phyloP scores from a whole-genome alignment of 331 rosid species.

The Spiraea crenata region DNA sequence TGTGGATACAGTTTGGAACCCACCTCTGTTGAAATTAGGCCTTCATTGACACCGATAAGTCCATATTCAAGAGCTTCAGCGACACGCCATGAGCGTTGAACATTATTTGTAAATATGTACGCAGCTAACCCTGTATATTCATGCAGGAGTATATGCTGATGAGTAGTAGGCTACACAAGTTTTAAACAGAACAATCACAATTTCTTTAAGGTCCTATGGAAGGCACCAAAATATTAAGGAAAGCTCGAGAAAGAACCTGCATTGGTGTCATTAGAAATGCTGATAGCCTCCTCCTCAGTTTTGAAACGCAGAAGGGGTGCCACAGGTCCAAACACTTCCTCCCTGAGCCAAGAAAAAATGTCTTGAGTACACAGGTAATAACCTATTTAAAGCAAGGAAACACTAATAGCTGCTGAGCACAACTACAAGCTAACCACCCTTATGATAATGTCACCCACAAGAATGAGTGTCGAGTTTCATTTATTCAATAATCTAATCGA shows the following conservation, averaged over 20 bases:
- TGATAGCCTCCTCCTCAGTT: conserved; percentile 90
- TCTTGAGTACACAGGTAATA: background rate
- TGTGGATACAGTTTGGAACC: conserved; percentile 25
- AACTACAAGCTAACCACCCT: background rate
- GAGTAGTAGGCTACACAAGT: conserved; percentile 2
- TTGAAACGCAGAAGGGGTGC: conserved; percentile 80
- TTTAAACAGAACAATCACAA: conserved; percentile 1
- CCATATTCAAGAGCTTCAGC: conserved; percentile 98
- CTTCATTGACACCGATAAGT: conserved; percentile 89
- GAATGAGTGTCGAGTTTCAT: conserved; percentile 1
- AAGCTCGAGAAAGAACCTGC: conserved; percentile 57
- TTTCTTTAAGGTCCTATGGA: background rate
- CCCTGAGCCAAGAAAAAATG: conserved; percentile 48
- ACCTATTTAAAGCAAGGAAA: background rate
- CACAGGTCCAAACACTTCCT: conserved; percentile 96
- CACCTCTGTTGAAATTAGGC: conserved; percentile 91
- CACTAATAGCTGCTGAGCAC: background rate
- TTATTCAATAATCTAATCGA: conserved; percentile 1
- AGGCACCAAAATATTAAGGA: conserved; percentile 16
- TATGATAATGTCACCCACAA: background rate
- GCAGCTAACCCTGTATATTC: conserved; percentile 78
- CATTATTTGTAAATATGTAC: conserved; percentile 73
- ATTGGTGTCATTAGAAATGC: conserved; percentile 75
- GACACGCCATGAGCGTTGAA: conserved; percentile 95
- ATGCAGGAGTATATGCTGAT: background rate